Evolutionary conservation across 805 yeast species (phyloP).

Genomic region (Zygosaccharomyces rouxii): DNA sequence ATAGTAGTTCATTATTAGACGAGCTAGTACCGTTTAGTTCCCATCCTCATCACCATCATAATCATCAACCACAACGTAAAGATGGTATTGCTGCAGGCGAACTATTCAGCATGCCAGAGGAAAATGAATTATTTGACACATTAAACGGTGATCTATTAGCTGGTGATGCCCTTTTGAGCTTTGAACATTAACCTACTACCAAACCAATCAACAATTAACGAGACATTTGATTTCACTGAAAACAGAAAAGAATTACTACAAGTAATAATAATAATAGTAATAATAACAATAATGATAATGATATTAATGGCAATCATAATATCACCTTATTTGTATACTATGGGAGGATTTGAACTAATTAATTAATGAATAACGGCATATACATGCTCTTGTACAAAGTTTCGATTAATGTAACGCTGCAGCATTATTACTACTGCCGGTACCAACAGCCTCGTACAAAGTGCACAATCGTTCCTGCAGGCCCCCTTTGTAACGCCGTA

Average conservation of each 20-base stretch:
- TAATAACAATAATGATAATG: not conserved
- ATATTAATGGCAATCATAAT: not conserved
- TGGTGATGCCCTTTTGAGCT: constrained; percentile 4
- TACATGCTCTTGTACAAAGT: no score
- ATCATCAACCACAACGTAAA: not conserved
- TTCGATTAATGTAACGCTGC: constrained; percentile 1
- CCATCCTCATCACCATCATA: not conserved
- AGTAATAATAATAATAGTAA: not conserved
- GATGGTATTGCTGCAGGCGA: not conserved
- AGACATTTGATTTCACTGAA: not conserved
- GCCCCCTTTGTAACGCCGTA: no score
- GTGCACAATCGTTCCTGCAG: no score
- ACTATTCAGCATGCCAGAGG: constrained; percentile 4
- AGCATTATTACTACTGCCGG: no score
- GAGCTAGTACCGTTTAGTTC: constrained; percentile 4
- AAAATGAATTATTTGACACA: constrained; percentile 3
- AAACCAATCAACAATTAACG: not conserved
- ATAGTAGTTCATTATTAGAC: constrained; percentile 2
- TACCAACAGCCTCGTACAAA: no score
- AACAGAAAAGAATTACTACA: not conserved
- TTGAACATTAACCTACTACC: not conserved
- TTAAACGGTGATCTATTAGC: constrained; percentile 3
- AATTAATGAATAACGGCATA: no score
- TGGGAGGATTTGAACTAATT: no score
- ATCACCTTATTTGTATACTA: not conserved